phyloP scores from a whole-genome alignment of 306 rosid species.

The Citrullus colocynthis region DNA sequence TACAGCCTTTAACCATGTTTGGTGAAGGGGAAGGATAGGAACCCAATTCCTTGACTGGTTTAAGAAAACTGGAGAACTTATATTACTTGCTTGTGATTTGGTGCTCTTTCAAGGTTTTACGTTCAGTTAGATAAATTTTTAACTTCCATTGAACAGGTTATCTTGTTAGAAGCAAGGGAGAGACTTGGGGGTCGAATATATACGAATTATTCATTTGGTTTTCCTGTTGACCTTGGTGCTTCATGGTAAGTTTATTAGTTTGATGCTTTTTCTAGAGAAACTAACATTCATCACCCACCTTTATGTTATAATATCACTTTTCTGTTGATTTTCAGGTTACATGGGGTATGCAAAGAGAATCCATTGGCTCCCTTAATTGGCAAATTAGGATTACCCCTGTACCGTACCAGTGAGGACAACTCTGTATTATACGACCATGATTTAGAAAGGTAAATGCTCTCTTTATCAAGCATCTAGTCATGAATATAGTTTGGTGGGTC shows the following conservation, averaged over 20 bases:
- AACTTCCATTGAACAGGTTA: conserved; percentile 38
- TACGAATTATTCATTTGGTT: conserved; percentile 90
- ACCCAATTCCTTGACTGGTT: neutral
- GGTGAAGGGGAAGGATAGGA: neutral
- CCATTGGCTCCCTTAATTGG: conserved; percentile 92
- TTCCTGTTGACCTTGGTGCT: conserved; percentile 93
- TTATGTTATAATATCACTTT: neutral
- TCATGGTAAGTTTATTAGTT: conserved; percentile 50
- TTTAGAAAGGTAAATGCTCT: conserved; percentile 57
- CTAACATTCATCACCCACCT: neutral
- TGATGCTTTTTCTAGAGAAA: neutral
- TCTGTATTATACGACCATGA: conserved; percentile 97
- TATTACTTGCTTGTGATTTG: neutral
- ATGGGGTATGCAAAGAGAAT: conserved; percentile 91
- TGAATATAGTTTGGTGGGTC: neutral
- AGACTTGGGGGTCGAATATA: conserved; percentile 88
- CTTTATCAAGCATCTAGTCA: neutral
- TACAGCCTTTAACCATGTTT: neutral
- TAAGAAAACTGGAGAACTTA: neutral
- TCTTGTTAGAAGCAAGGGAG: conserved; percentile 75
- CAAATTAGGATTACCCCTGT: conserved; percentile 78
- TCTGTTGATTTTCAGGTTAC: conserved; percentile 52
- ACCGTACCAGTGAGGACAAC: conserved; percentile 93
- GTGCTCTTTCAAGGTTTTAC: neutral
- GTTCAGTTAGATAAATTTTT: neutral